Conservation (phyloP, 495 filamentous ascomycete genomes). For the Xylaria sp. region DNA sequence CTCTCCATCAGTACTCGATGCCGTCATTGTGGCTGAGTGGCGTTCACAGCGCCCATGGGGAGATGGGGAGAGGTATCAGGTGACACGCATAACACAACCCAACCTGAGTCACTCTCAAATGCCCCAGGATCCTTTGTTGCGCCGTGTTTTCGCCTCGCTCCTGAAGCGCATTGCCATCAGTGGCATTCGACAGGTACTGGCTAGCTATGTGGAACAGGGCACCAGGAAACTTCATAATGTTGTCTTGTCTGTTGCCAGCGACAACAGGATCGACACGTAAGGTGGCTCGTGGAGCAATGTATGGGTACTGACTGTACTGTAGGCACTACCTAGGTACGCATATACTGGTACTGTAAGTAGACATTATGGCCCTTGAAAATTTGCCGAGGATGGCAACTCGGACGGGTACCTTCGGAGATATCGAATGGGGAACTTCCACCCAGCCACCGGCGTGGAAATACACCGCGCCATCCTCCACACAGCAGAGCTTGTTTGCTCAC, state of each 20-base stretch:
- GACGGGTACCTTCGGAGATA: conserved; percentile 12
- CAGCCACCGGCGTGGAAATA: background rate
- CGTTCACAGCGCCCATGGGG: conserved; percentile 1
- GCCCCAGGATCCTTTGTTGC: background rate
- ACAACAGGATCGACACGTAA: background rate
- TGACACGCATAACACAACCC: background rate
- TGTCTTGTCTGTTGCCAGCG: background rate
- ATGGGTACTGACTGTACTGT: too few species aligned
- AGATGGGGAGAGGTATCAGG: too few species aligned
- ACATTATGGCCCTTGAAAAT: conserved; percentile 14
- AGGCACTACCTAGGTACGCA: too few species aligned
- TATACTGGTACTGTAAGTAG: too few species aligned
- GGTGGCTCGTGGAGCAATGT: background rate
- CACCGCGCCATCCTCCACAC: conserved; percentile 8
- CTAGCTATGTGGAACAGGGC: too few species aligned
- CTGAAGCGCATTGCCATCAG: background rate
- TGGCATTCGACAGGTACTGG: background rate
- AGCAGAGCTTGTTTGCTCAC: background rate
- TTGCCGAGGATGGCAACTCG: conserved; percentile 14
- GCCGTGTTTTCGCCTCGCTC: background rate
- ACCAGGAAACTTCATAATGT: background rate
- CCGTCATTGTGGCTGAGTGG: conserved; percentile 21
- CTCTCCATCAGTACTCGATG: conserved; percentile 2
- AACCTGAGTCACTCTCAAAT: background rate
- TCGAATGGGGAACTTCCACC: conserved; percentile 9